Evolutionary conservation across 768 basidiomycete genomes (phyloP).

Genomic region (Pisolithus tinctorius): DNA sequence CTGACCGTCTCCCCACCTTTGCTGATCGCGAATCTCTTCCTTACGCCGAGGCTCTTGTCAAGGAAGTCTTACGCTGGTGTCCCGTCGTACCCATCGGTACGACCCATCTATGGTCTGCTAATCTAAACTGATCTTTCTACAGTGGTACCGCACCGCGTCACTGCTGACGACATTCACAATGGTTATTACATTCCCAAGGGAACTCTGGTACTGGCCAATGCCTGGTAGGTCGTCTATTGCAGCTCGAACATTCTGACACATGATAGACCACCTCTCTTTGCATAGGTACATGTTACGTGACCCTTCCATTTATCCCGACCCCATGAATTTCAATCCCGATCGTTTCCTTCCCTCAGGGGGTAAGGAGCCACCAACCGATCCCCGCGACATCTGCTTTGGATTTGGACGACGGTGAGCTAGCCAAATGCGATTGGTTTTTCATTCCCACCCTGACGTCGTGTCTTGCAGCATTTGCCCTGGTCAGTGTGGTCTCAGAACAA

Average conservation of each 20-base stretch:
- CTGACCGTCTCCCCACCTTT: constrained; percentile 54
- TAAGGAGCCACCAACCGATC: constrained; percentile 43
- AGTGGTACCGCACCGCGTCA: constrained; percentile 42
- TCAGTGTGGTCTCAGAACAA: neutral
- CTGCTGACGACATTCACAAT: constrained; percentile 55
- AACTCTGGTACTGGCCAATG: constrained; percentile 18
- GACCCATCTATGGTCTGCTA: constrained; percentile 23
- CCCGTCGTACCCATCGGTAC: constrained; percentile 33
- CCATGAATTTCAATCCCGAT: constrained; percentile 52
- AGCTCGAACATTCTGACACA: neutral
- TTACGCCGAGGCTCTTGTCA: constrained; percentile 52
- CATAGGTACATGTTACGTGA: constrained; percentile 28
- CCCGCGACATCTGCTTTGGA: constrained; percentile 58
- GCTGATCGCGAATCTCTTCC: constrained; percentile 52
- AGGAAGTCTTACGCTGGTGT: constrained; percentile 48
- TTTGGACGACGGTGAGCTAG: constrained; percentile 53
- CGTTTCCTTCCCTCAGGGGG: constrained; percentile 41
- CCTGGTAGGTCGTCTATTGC: constrained; percentile 14
- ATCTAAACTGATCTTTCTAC: constrained; percentile 26
- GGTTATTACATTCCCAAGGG: constrained; percentile 56
- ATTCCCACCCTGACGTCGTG: neutral
- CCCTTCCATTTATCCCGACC: constrained; percentile 40
- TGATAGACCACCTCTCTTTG: neutral
- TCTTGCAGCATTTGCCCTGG: constrained; percentile 23
- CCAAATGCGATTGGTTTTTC: constrained; percentile 1